phyloP scores from a whole-genome alignment of 257 asterid species.

The Solanum gandarillasii region DNA sequence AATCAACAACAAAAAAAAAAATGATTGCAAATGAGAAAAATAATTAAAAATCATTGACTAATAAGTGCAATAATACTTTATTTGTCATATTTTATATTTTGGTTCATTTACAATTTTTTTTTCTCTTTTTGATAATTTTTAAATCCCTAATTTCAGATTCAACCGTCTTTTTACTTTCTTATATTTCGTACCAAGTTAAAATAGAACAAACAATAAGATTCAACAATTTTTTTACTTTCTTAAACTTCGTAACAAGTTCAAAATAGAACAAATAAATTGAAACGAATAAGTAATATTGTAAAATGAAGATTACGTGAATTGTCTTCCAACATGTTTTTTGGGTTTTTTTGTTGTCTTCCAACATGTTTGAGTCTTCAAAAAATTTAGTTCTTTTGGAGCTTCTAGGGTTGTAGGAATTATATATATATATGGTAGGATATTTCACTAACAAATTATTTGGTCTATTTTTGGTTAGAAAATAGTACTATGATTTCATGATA shows the following conservation, averaged over 20 bases:
- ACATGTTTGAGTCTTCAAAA: neutral
- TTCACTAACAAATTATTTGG: neutral
- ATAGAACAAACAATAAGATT: neutral
- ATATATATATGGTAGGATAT: neutral
- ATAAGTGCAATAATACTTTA: neutral
- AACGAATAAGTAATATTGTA: neutral
- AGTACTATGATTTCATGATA: neutral
- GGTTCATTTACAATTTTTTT: too few relatives aligned
- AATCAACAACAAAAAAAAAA: neutral
- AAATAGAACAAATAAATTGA: neutral
- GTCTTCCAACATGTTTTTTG: neutral
- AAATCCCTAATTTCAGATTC: neutral
- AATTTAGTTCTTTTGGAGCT: neutral
- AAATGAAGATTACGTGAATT: neutral
- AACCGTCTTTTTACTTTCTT: too few relatives aligned
- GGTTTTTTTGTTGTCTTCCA: neutral
- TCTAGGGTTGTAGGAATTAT: neutral
- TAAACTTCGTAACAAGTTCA: accelerated
- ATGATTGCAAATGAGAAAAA: neutral
- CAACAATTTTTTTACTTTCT: too few relatives aligned
- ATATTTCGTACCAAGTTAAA: neutral
- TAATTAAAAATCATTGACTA: neutral
- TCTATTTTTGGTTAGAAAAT: neutral
- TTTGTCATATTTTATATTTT: too few relatives aligned
- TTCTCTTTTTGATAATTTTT: neutral